phyloP scores from a whole-genome alignment of 345 rosid species.

The Linum lewisii region DNA sequence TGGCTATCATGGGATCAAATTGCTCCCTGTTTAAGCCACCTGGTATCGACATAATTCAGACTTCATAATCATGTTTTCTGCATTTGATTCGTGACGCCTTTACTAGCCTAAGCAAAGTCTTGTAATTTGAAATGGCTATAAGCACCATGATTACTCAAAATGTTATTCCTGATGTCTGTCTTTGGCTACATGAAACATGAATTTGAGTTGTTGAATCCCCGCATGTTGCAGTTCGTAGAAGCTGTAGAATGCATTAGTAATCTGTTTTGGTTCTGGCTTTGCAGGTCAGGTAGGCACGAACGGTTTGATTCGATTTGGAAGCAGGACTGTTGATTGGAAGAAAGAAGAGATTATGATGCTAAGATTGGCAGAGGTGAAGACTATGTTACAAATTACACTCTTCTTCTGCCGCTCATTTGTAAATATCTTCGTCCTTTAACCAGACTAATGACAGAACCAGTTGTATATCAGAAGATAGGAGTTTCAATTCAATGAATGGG shows the following conservation, averaged over 20 bases:
- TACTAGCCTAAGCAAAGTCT: too few relatives aligned
- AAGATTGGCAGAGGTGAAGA: neutral
- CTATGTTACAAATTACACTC: too few relatives aligned
- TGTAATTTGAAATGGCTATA: too few relatives aligned
- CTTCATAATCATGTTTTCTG: too few relatives aligned
- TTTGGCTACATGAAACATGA: too few relatives aligned
- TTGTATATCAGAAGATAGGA: neutral
- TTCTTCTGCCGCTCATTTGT: neutral
- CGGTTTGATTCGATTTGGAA: neutral
- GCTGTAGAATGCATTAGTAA: too few relatives aligned
- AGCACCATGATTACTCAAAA: too few relatives aligned
- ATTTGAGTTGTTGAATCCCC: too few relatives aligned
- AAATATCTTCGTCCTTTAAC: too few relatives aligned
- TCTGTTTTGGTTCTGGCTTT: neutral
- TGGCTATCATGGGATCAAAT: neutral
- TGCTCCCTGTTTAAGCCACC: neutral
- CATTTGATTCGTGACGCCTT: too few relatives aligned
- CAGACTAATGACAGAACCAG: neutral
- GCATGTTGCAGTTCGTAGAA: too few relatives aligned
- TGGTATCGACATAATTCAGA: neutral
- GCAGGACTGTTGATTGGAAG: neutral
- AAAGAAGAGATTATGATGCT: neutral
- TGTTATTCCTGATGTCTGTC: too few relatives aligned
- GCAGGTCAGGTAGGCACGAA: neutral
- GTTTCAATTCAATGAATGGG: neutral